Conservation (phyloP, 768 basidiomycete species). For the Ramaria rubella region DNA sequence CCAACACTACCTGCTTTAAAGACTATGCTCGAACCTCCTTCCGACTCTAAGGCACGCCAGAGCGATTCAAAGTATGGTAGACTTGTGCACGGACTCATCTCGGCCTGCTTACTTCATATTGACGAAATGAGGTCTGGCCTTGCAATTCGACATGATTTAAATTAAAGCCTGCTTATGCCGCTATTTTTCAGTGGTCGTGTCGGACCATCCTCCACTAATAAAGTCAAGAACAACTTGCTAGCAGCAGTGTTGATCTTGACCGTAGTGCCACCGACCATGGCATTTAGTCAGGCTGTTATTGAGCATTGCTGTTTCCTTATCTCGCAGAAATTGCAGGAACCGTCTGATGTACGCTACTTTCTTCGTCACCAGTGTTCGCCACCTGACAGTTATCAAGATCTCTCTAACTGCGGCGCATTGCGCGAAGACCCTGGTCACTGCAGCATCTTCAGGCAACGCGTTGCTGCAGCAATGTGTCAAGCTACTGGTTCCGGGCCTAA, state of each 20-base stretch:
- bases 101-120: constrained; percentile 75
- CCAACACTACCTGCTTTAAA: constrained; percentile 80
- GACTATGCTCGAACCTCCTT: constrained; percentile 52
- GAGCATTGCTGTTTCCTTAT: constrained; percentile 85
- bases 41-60: constrained; percentile 30
- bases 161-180: constrained; percentile 2
- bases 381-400: constrained; percentile 37
- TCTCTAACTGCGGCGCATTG: constrained; percentile 88
- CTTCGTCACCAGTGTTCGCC: neutral
- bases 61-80: constrained; percentile 49
- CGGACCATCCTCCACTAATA: constrained; percentile 68
- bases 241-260: constrained; percentile 83
- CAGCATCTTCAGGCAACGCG: constrained; percentile 59
- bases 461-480: constrained; percentile 66
- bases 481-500: constrained; percentile 70
- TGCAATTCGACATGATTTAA: neutral
- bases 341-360: constrained; percentile 48
- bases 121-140: constrained; percentile 84
- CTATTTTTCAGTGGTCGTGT: constrained; percentile 58
- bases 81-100: constrained; percentile 75
- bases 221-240: constrained; percentile 86
- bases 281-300: constrained; percentile 65
- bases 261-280: constrained; percentile 57
- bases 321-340: constrained; percentile 68
- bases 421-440: constrained; percentile 71